A percentile compares a stretch with the other conserved stretches of the same genome.
Conservation (phyloP, 352 stramenopile species). For the Chrysophaeum taylorii region DNA sequence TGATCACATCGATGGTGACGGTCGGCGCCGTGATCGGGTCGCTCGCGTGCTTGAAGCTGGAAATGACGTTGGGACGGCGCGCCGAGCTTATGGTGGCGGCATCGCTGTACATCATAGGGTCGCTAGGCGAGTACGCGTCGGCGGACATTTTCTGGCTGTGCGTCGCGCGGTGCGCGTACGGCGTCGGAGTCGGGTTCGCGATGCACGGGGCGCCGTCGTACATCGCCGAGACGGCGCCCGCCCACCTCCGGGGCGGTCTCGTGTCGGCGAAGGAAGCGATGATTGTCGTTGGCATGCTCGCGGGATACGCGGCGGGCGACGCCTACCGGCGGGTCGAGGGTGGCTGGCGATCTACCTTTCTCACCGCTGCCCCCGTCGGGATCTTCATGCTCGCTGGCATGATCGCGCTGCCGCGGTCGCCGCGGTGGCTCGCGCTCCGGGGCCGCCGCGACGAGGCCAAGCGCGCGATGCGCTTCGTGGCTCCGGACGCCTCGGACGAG, state of each 20-base stretch:
- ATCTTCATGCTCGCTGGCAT: conserved; percentile 34
- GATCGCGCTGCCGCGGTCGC: conserved; percentile 33
- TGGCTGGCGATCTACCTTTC: conserved; percentile 29
- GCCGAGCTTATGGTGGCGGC: conserved; percentile 42
- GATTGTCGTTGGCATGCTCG: conserved; percentile 57
- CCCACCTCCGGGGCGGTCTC: conserved; percentile 37
- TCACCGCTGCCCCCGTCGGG: conserved; percentile 18
- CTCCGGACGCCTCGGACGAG: conserved; percentile 21
- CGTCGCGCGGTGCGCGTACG: conserved; percentile 26
- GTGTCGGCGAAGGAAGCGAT: conserved; percentile 53
- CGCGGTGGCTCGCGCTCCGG: conserved; percentile 35
- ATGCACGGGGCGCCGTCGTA: conserved; percentile 52
- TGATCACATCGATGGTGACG: conserved; percentile 21
- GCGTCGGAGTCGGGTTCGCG: conserved; percentile 42
- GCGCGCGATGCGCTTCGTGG: conserved; percentile 24
- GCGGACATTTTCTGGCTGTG: conserved; percentile 28
- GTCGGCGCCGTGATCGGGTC: conserved; percentile 33
- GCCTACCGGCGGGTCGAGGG: conserved; percentile 31
- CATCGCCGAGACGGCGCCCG: conserved; percentile 53
- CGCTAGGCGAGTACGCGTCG: conserved; percentile 32
- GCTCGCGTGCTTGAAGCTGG: conserved; percentile 27
- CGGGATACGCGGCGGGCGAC: conserved; percentile 44
- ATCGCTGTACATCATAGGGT: conserved; percentile 41
- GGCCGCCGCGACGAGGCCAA: conserved; percentile 24
- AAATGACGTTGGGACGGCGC: conserved; percentile 34